Evolutionary conservation across 345 rosid genomes (phyloP).

Genomic region (Citrus trifoliata): DNA sequence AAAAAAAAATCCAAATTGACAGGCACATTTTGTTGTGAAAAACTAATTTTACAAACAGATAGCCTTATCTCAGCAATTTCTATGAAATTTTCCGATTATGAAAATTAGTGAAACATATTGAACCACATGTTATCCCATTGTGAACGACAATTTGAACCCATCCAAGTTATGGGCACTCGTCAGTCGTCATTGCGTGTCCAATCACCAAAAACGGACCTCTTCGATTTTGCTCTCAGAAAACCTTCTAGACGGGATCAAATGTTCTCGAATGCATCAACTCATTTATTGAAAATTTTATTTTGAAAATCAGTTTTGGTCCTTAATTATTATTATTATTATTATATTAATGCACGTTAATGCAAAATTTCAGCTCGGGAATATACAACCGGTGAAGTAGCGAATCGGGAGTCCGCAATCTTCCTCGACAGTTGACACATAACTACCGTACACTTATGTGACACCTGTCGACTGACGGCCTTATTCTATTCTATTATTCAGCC

Average conservation of each 20-base stretch:
- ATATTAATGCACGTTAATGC: background rate
- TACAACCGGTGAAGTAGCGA: background rate
- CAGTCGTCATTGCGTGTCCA: conserved; percentile 6
- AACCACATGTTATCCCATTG: background rate
- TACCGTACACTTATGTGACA: background rate
- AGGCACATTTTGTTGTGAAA: background rate
- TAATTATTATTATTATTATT: too few species aligned
- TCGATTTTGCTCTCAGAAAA: background rate
- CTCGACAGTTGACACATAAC: background rate
- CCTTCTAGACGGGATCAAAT: too few species aligned
- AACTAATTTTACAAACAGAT: too few species aligned
- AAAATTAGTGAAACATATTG: background rate
- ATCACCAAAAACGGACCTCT: background rate
- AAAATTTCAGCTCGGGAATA: too few species aligned
- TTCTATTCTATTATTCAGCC: background rate
- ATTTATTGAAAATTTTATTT: too few species aligned
- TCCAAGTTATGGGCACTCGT: conserved; percentile 15
- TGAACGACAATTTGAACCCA: conserved; percentile 15
- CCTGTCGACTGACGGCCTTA: conserved; percentile 1
- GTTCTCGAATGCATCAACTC: too few species aligned
- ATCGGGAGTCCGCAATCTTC: background rate
- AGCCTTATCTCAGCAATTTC: too few species aligned
- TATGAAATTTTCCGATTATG: background rate
- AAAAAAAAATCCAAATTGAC: too few species aligned
- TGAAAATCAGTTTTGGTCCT: background rate